Evolutionary conservation across 1,139 yeast species (phyloP), one percentile per base, ranked within the genome.

Genomic region (Saccharomycopsis hybrid): DNA sequence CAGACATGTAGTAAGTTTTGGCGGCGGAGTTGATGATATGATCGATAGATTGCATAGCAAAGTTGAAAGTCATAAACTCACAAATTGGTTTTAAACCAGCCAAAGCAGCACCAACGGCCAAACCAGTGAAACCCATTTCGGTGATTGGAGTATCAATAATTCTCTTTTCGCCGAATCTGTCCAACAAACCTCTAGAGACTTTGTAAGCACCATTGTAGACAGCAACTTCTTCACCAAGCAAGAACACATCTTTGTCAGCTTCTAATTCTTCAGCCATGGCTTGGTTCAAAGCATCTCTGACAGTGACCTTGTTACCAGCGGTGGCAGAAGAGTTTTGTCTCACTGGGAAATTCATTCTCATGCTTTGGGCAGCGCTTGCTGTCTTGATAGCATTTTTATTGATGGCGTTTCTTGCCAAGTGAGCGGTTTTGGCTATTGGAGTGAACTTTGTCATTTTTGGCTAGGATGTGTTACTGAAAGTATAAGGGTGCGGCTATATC

Each of bases 131-230:
- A 52, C 99, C 99, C 92, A 92, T 90, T 72, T 92, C 99, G 52
- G 99, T 92, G 69, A 92, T 92, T 58, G 99, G 99, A 57, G 98
- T 92, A 71, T 92, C 99, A 57, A 92, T 80, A 57, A 92, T 84
- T 73, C 98, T 85, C 71, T 89, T 84, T 68, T 92, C 97, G 59
- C 99, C 98, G 63, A 92, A 92, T 68, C 96, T 80, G 71, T 94
- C 98, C 64, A 92, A 77, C 59, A 92, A 77, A 45, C 98, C 98
- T 68, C 95, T 83, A 59, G 97, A 85, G 56, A 92, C 86, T 76
- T 92, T 92, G 76, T 92, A 92, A 55, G 99, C 99, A 74, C 99
- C 99, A 65, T 92, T 90, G 73, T 94, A 92, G 70, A 90, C 97
- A 48, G 96, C 98, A 58, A 92, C 98, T 72, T 92, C 99, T 74